Evolutionary conservation across 257 asterid species (phyloP).

Genomic region (Nyctanthes arbortristis): DNA sequence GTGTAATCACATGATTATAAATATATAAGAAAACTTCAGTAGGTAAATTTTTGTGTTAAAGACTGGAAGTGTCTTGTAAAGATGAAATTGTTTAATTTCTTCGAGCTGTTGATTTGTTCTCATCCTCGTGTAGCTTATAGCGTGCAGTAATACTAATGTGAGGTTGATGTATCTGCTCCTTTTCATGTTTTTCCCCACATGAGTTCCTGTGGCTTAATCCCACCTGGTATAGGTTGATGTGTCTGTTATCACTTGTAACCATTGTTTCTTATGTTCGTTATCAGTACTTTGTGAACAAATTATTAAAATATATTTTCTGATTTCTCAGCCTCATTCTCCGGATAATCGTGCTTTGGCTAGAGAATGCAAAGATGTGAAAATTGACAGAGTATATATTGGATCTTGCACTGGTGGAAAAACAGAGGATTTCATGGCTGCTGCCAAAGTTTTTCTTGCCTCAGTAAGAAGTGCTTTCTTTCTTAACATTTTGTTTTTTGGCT

Average conservation of each 20-base stretch:
- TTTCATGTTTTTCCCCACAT: neutral
- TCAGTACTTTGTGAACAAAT: neutral
- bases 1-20: neutral
- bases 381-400: slow-evolving; percentile 92
- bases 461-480: slow-evolving; percentile 40
- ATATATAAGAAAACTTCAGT: neutral
- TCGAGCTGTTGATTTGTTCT: neutral
- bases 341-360: slow-evolving; percentile 96
- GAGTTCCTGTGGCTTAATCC: too few relatives aligned
- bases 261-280: neutral
- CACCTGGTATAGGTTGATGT: neutral
- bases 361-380: slow-evolving; percentile 92
- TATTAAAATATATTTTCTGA: slow-evolving; percentile 6
- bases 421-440: slow-evolving; percentile 98
- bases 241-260: neutral
- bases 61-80: neutral
- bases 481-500: neutral
- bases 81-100: neutral
- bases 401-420: slow-evolving; percentile 98
- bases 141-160: slow-evolving; percentile 1
- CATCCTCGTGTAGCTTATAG: neutral
- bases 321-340: slow-evolving; percentile 89
- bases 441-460: slow-evolving; percentile 82
- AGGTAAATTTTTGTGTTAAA: neutral
- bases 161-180: neutral